phyloP scores from a whole-genome alignment of 139 green algal species.

The Chlamydomonas incerta region DNA sequence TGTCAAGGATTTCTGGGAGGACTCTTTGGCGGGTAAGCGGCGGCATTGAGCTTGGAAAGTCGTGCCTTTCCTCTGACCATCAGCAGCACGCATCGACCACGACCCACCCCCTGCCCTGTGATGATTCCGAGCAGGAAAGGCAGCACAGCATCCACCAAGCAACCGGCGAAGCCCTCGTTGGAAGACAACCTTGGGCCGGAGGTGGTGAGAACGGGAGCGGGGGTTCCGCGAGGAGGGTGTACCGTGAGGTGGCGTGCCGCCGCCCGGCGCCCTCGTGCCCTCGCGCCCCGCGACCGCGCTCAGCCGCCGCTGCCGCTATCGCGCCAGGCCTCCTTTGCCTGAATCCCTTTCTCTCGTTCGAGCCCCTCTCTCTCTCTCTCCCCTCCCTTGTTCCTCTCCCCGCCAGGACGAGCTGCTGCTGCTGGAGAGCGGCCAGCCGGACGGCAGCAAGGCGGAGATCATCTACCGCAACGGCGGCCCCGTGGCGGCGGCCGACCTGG shows the following conservation, averaged over 20 bases:
- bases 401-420: slow-evolving; percentile 65
- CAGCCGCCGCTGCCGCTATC: too few relatives aligned
- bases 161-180: slow-evolving; percentile 10
- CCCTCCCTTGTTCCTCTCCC: too few relatives aligned
- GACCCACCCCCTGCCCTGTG: not conserved
- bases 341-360: too few relatives aligned
- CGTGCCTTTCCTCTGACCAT: too few relatives aligned
- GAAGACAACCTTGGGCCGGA: slow-evolving; percentile 57
- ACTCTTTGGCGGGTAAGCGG: slow-evolving; percentile 3
- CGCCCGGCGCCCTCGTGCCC: too few relatives aligned
- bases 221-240: too few relatives aligned
- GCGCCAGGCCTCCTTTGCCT: too few relatives aligned
- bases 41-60: too few relatives aligned
- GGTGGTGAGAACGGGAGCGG: slow-evolving; percentile 46
- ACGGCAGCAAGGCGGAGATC: slow-evolving; percentile 77
- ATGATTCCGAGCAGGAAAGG: not conserved
- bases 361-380: too few relatives aligned
- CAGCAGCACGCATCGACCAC: not conserved
- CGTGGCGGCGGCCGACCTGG: slow-evolving; percentile 84
- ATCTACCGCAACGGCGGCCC: slow-evolving; percentile 81
- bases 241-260: too few relatives aligned
- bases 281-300: too few relatives aligned
- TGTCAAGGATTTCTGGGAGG: slow-evolving; percentile 33
- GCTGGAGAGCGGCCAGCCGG: slow-evolving; percentile 50
- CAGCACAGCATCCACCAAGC: not conserved